Evolutionary conservation across 805 yeast genomes (phyloP), one percentile per base, ranked within the genome.

Genomic region (Saturnispora dispora): DNA sequence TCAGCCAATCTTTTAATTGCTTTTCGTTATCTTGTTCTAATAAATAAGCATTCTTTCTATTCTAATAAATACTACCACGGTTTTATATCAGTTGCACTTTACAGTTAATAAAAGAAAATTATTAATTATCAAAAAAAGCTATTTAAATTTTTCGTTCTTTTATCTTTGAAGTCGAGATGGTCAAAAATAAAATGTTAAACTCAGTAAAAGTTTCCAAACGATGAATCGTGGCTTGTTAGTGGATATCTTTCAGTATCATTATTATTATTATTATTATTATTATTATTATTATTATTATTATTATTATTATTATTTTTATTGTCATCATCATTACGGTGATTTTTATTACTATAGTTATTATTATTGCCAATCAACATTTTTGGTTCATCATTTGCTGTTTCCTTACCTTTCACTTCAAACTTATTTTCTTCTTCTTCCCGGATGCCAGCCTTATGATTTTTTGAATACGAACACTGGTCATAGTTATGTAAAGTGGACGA

Each of bases 271-370:
- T 35, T 35, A 35, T 35, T 35, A 35, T n/a, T 35, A n/a, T n/a
- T n/a, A 35, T 35, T 35, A 15, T 35, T n/a, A 35, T 17, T 35
- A 35, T n/a, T n/a, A 35, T 35, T 35, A 35, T n/a, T 35, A 35
- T 53, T 53, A 30, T 59, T 59, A 46, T 60, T 58, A 51, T 57
- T 58, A 44, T 54, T 51, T 48, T 50, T 54, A 30, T 55, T 41
- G 32, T 53, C 47, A 17, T 53, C 41, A 40, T 51, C 53, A 13
- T 56, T 57, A 25, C 53, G 5, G 17, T 11, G 7, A 33, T 33
- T 33, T 15, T 33, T 11, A 33, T 33, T 33, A 33, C 17, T 33
- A 33, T 33, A 6, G 2, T 33, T 33, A 35, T 53, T 53, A 32
- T 58, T 59, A 1, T 17, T 18, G 15, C 23, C 17, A 18, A 10